These are phyloP conservation scores for Tetrahymena thermophila DNA, from an alignment of 73 alveolate species.

Conservation along the genomic window DNA sequence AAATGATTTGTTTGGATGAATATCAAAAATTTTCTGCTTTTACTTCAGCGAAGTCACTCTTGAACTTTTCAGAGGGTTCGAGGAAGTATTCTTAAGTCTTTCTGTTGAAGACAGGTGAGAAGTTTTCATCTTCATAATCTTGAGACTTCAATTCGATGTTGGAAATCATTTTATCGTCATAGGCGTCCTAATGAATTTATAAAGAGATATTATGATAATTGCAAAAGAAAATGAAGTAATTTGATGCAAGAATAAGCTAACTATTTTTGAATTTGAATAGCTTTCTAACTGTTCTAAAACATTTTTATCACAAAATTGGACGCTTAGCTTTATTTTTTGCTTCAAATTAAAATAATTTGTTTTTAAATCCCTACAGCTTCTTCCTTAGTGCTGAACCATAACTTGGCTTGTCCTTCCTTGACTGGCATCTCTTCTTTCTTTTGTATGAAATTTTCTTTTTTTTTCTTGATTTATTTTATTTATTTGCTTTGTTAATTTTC, in stretches of 20 bases:
- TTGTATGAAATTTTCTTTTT: neutral
- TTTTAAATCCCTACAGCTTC: constrained; percentile 18
- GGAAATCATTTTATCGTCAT: constrained; percentile 45
- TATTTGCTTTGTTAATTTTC: neutral
- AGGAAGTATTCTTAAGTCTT: constrained; percentile 39
- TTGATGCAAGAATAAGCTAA: neutral
- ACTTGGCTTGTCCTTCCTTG: constrained; percentile 38
- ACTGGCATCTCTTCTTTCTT: constrained; percentile 27
- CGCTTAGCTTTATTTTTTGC: neutral
- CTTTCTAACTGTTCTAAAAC: neutral
- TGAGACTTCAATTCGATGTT: constrained; percentile 38
- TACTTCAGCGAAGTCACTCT: constrained; percentile 27
- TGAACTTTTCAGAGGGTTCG: constrained; percentile 26
- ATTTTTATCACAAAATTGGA: neutral
- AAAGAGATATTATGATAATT: neutral
- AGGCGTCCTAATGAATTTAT: constrained; percentile 28
- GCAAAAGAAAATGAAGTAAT: neutral
- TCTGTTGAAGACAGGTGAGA: constrained; percentile 45
- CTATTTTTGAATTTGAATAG: neutral
- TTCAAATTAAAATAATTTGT: neutral
- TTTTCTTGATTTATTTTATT: neutral
- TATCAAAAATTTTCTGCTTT: neutral
- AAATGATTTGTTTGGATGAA: neutral
- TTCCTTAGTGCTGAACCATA: constrained; percentile 37
- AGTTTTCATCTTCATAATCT: constrained; percentile 46